Evolutionary conservation across 2,329 filamentous ascomycete genomes (phyloP), one percentile per base, ranked within the genome.

Genomic region (Penicillium fuscoglaucum): DNA sequence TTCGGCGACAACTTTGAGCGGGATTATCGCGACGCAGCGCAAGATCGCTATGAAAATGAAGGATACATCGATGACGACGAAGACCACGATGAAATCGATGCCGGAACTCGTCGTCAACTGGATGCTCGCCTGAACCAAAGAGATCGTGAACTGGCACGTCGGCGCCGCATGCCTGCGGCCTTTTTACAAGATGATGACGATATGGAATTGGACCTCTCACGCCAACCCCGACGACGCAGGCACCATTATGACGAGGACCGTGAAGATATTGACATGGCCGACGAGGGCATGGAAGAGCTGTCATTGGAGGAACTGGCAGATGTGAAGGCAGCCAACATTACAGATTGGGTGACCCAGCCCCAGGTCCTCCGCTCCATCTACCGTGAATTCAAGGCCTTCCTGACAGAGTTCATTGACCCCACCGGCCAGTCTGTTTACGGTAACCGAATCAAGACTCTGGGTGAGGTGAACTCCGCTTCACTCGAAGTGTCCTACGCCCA

Each of bases 401-500:
- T 99, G 69, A 98, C 95, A 12, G 93, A 97, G 68, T 98, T 96
- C 74, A 96, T 88, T 6, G 95, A 99, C 70, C 87, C 92, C 54
- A 87, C 89, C 63, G 93, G 92, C 55, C 88, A 87, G 5, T 99
- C 95, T 0, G 92, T 99, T 51, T 99, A 99, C 74, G 95, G 95
- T 54, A 93, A 91, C 67, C 90, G 93, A 56, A 96, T 99, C 65
- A 87, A 91, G 66, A 97, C 91, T 0, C 86, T 99, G n/a, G 96
- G 95, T 80, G 93, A 98, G 77, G 84, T 97, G 73, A 99, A 99
- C 74, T 91, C 93, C 48, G 96, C 98, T 77, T 92, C 93, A 40
- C 84, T 99, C 4, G 95, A 99, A 74, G 92, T 99, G 46, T 97
- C 93, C 2, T 99, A 96, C 74, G 90, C 93, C 64, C 93, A 99